Evolutionary conservation across 1,284 basidiomycete species (phyloP).

Genomic region (Microbotryum saponariae): DNA sequence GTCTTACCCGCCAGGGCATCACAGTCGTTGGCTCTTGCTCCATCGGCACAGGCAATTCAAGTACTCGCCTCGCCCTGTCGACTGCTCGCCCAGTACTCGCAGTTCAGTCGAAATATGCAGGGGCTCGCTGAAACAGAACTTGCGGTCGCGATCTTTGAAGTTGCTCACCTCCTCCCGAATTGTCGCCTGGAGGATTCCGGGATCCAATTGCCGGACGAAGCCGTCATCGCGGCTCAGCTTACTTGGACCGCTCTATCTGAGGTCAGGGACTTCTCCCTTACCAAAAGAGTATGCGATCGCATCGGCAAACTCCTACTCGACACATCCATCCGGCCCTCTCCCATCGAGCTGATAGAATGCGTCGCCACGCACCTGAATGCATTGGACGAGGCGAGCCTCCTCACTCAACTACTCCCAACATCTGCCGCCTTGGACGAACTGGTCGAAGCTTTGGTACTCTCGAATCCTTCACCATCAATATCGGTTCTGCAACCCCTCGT

Average conservation of each 20-base stretch:
- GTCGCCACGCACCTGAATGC: too few relatives aligned
- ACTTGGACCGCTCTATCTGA: constrained; percentile 3
- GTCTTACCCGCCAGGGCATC: background rate
- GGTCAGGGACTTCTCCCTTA: background rate
- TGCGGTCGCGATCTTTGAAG: constrained; percentile 4
- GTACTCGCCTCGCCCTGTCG: constrained; percentile 1
- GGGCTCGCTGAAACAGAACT: background rate
- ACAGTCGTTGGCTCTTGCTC: background rate
- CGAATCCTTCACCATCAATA: constrained; percentile 28
- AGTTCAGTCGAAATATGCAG: background rate
- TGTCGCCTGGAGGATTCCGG: background rate
- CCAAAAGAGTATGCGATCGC: too few relatives aligned
- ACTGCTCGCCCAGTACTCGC: constrained; percentile 10
- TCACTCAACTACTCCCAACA: constrained; percentile 4
- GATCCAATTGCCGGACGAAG: constrained; percentile 5
- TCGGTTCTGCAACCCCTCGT: constrained; percentile 41
- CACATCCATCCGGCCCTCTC: too few relatives aligned
- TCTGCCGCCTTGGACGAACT: background rate
- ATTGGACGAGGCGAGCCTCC: background rate
- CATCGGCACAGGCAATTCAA: too few relatives aligned
- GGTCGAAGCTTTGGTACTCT: background rate
- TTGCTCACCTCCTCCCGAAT: constrained; percentile 11
- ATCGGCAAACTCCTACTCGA: too few relatives aligned
- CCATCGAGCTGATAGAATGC: too few relatives aligned
- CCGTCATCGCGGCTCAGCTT: constrained; percentile 14